Percentiles rank a stretch among this genome's conserved stretches.
These are phyloP conservation scores for Urtica urens DNA, from an alignment of 306 rosid species.

Conservation along the genomic window DNA sequence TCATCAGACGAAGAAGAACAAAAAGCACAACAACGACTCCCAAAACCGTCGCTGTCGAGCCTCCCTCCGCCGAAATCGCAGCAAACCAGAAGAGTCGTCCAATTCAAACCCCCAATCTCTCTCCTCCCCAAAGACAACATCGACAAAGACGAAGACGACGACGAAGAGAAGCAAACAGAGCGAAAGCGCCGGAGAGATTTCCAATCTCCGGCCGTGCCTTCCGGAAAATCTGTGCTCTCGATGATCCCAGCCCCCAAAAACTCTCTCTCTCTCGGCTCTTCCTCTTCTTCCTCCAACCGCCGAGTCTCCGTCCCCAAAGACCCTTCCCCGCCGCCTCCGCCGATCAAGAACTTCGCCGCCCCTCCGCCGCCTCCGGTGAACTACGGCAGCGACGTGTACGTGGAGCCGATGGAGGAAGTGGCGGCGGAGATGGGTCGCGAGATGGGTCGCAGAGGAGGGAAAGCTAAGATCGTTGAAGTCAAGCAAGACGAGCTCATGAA, in stretches of 20 bases:
- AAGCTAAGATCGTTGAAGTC: conserved; percentile 54
- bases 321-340: conserved; percentile 14
- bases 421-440: conserved; percentile 8
- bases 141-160: conserved; percentile 35
- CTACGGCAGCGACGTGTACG: conserved; percentile 22
- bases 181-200: conserved; percentile 24
- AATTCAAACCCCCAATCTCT: conserved; percentile 58
- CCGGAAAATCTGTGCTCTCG: conserved; percentile 55
- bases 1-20: conserved; percentile 67
- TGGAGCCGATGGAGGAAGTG: conserved; percentile 28
- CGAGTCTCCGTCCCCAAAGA: conserved; percentile 52
- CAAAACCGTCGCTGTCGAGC: conserved; percentile 24
- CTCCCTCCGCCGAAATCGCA: conserved; percentile 53
- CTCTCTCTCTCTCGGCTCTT: conserved; percentile 51
- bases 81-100: conserved; percentile 47
- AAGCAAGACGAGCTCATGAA: conserved; percentile 90
- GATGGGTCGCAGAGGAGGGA: conserved; percentile 16
- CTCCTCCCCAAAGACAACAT: conserved; percentile 22
- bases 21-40: conserved; percentile 26
- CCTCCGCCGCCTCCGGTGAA: conserved; percentile 18
- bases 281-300: conserved; percentile 39
- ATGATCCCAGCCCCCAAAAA: conserved; percentile 72
- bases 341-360: conserved; percentile 13
- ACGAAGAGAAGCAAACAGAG: conserved; percentile 29
- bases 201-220: conserved; percentile 27